Evolutionary conservation across 2,329 filamentous ascomycete species (phyloP).

Genomic region (Teratosphaeria pseudoeucalypti): DNA sequence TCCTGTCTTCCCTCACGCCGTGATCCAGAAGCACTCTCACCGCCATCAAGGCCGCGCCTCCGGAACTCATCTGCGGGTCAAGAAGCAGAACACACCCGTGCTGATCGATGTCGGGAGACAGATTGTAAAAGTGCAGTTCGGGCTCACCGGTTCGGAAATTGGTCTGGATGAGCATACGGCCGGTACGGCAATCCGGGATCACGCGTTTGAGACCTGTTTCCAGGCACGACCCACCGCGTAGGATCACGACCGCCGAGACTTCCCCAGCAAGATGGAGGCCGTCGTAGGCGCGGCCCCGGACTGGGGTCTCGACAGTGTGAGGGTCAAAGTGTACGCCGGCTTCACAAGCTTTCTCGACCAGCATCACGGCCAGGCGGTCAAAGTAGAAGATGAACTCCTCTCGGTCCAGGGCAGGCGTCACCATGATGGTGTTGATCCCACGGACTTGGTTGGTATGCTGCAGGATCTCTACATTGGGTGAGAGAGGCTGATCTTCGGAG

Average conservation of each 20-base stretch:
- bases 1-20: conserved; percentile 70
- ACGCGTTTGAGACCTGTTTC: conserved; percentile 82
- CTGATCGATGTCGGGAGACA: conserved; percentile 61
- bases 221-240: conserved; percentile 79
- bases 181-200: conserved; percentile 84
- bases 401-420: conserved; percentile 63
- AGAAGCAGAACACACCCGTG: conserved; percentile 78
- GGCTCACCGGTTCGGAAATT: conserved; percentile 70
- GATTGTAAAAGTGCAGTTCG: conserved; percentile 78
- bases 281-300: conserved; percentile 52
- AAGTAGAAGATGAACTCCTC: conserved; percentile 99
- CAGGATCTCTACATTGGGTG: conserved; percentile 63
- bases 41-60: conserved; percentile 80
- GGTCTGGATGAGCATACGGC: conserved; percentile 86
- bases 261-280: conserved; percentile 63
- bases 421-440: conserved; percentile 84
- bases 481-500: conserved; percentile 57
- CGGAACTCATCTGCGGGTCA: conserved; percentile 90
- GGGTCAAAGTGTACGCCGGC: conserved; percentile 58
- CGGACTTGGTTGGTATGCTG: conserved; percentile 68
- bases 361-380: conserved; percentile 71
- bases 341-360: conserved; percentile 75
- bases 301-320: conserved; percentile 58
- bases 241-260: conserved; percentile 73
- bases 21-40: conserved; percentile 93